Evolutionary conservation across 1,139 yeast species (phyloP).

Genomic region (Candida smagusa): DNA sequence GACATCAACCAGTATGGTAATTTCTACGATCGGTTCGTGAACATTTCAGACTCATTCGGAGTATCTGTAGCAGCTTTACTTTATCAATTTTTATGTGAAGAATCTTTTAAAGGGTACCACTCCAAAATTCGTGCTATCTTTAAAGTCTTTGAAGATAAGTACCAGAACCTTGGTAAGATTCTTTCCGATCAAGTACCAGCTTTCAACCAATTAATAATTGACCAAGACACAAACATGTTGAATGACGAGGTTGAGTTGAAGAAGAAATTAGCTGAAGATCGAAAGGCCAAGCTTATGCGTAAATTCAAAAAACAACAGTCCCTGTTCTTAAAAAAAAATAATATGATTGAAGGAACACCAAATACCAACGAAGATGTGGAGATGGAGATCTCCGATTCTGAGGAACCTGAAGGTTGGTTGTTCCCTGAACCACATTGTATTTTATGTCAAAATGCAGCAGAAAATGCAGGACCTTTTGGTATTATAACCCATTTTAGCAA

Average conservation of each 20-base stretch:
- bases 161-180: constrained; percentile 19
- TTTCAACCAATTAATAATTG: constrained; percentile 20
- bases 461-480: constrained; percentile 72
- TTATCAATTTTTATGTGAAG: constrained; percentile 41
- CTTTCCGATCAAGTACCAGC: constrained; percentile 19
- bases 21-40: constrained; percentile 34
- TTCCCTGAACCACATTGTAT: constrained; percentile 83
- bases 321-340: constrained; percentile 56
- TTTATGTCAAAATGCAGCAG: constrained; percentile 80
- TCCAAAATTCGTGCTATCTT: constrained; percentile 56
- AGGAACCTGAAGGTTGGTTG: constrained; percentile 48
- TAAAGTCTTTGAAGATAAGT: constrained; percentile 28
- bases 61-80: constrained; percentile 46
- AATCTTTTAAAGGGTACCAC: constrained; percentile 40
- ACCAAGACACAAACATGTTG: constrained; percentile 13
- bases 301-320: constrained; percentile 77
- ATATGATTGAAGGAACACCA: constrained; percentile 25
- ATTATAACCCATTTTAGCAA: constrained; percentile 59
- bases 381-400: constrained; percentile 23
- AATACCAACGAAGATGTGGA: constrained; percentile 27
- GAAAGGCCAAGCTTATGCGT: constrained; percentile 71
- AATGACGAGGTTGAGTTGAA: constrained; percentile 46
- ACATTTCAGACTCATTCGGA: constrained; percentile 24
- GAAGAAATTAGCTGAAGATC: constrained; percentile 65
- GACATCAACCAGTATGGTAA: constrained; percentile 28